These are phyloP conservation scores for Penicillium sp. DNA, from an alignment of 2,329 filamentous ascomycete genomes.

Conservation along the genomic window DNA sequence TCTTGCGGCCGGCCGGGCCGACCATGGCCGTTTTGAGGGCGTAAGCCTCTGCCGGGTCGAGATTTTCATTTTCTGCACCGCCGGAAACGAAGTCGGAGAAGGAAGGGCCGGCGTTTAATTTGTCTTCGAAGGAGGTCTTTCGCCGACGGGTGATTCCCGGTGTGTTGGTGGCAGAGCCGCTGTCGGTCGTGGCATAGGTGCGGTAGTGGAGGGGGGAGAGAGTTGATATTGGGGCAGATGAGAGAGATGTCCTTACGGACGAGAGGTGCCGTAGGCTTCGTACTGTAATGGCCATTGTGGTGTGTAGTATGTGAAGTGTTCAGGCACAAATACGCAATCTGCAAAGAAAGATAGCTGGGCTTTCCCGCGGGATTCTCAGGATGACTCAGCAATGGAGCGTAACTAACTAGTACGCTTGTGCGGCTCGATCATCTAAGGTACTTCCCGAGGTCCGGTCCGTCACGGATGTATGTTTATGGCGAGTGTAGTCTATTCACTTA, in stretches of 20 bases:
- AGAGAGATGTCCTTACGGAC: slow-evolving; percentile 25
- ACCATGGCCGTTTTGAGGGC: slow-evolving; percentile 62
- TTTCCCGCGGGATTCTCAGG: slow-evolving; percentile 30
- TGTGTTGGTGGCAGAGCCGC: slow-evolving; percentile 35
- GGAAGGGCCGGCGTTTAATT: slow-evolving; percentile 63
- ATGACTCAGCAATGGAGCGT: slow-evolving; percentile 12
- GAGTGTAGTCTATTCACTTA: background rate
- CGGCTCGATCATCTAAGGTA: background rate
- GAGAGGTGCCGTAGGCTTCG: slow-evolving; percentile 33
- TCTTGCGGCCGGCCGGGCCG: slow-evolving; percentile 62
- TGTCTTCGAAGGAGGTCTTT: slow-evolving; percentile 60
- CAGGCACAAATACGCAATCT: background rate
- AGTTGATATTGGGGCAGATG: slow-evolving; percentile 13
- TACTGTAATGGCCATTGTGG: slow-evolving; percentile 37
- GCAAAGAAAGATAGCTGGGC: slow-evolving; percentile 13
- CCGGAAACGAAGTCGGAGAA: slow-evolving; percentile 63
- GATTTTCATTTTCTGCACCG: slow-evolving; percentile 37
- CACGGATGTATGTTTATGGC: background rate
- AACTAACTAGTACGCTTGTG: too few species aligned
- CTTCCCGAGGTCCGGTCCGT: background rate
- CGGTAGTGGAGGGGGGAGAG: slow-evolving; percentile 25
- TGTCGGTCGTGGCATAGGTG: slow-evolving; percentile 42
- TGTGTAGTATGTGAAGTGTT: slow-evolving; percentile 4
- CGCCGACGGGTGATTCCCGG: slow-evolving; percentile 52
- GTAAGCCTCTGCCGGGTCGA: slow-evolving; percentile 54